Evolutionary conservation across 345 rosid species (phyloP), one percentile per base, ranked within the genome.

Genomic region (Kernera saxatilis): DNA sequence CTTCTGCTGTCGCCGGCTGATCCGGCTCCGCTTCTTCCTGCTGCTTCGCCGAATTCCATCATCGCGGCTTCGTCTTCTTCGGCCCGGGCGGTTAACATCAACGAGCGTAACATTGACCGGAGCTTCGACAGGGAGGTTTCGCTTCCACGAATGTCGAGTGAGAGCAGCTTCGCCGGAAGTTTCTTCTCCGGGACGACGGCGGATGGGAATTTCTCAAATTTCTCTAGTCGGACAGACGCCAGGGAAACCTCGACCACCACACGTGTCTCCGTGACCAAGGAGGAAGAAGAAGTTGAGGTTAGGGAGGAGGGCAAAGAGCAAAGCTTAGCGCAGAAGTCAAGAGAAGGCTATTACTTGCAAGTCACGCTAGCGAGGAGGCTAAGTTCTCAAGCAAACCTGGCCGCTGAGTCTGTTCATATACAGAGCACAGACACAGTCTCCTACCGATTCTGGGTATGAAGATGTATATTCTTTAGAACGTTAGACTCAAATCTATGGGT

Each of bases 151-250:
- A 56, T 88, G 44, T 89, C 97, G 0, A 93, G 97, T 41, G 96
- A 88, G 66, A 93, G 97, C 64, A 89, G 96, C 64, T 87, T 82
- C 41, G 87, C 85, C 0, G 89, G 89, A 10, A 93, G 98, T 78
- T 86, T 87, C 83, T 87, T 88, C 80, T 88, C 97, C 2, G 98
- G 85, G 58, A 84, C 89, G 44, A 88, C 96, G n/a, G 54, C 82
- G 50, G 96, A 87, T 12, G 96, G 88, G 7, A 83, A 70, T 59
- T 81, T 18, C 64, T 59, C 73, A 0, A 83, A 67, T 45, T 83
- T 53, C 21, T 68, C 73, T 0, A 53, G 64, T 33, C 79, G 54
- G 0, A 70, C 75, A 2, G 96, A 82, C 15, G 84, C 80, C 13
- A 83, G 84, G 80, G 90, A 85, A 29, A 64, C 80, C 6, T 75